phyloP scores from a whole-genome alignment of 495 filamentous ascomycete species.

The Lophiotrema nucula region DNA sequence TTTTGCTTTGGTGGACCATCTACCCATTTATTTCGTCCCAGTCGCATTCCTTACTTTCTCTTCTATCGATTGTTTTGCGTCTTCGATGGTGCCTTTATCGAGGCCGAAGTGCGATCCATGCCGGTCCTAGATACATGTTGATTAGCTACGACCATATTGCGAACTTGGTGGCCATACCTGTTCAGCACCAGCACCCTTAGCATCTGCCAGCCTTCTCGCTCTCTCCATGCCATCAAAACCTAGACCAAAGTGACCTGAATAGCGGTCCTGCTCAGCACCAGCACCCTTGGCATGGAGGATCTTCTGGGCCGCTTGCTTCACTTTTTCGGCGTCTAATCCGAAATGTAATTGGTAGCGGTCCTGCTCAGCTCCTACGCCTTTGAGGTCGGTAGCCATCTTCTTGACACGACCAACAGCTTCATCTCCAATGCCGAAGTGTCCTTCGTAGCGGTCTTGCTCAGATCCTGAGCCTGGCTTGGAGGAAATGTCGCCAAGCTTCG shows the following conservation, averaged over 20 bases:
- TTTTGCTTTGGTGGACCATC: background rate
- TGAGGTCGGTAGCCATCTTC: background rate
- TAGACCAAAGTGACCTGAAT: constrained; percentile 14
- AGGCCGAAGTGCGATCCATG: constrained; percentile 12
- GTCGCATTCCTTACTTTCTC: background rate
- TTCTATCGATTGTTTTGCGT: constrained; percentile 2
- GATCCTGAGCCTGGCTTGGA: constrained; percentile 2
- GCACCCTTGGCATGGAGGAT: background rate
- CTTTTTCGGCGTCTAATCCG: constrained; percentile 8
- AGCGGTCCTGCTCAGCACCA: constrained; percentile 11
- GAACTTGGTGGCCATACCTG: constrained; percentile 5
- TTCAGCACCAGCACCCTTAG: constrained; percentile 7
- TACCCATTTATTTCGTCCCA: background rate
- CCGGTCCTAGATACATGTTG: background rate
- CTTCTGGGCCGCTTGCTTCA: constrained; percentile 6
- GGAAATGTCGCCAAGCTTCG: background rate
- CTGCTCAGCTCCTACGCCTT: constrained; percentile 13
- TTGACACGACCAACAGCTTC: background rate
- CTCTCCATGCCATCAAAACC: constrained; percentile 10
- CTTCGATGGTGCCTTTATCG: background rate
- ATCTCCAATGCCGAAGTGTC: constrained; percentile 1
- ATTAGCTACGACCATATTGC: background rate
- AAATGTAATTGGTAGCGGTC: constrained; percentile 15
- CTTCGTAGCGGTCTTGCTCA: constrained; percentile 11
- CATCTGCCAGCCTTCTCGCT: constrained; percentile 1